These are phyloP conservation scores for Plasmodium reichenowi DNA, from an alignment of 169 alveolate genomes.

Conservation along the genomic window DNA sequence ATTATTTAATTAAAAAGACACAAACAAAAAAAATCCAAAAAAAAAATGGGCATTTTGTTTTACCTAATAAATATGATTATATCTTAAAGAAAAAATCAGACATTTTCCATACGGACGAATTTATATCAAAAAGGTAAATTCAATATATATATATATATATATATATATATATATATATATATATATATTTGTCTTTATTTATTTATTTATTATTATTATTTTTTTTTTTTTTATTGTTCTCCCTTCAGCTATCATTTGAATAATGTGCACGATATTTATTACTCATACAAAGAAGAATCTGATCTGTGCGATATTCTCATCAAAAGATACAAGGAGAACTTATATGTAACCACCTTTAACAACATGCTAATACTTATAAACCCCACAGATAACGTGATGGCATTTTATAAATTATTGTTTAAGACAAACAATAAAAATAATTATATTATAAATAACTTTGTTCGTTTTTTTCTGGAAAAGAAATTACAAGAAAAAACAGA, in stretches of 20 bases:
- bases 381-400: conserved; percentile 12
- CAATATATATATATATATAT: not conserved
- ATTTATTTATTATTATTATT: not conserved
- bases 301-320: conserved; percentile 43
- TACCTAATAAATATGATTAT: conserved; percentile 38
- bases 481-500: conserved; percentile 11
- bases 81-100: conserved; percentile 18
- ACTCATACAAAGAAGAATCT: conserved; percentile 49
- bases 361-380: conserved; percentile 55
- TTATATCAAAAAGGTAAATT: conserved; percentile 14
- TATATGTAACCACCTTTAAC: conserved; percentile 54
- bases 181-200: not conserved
- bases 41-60: conserved; percentile 36
- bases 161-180: not conserved
- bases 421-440: conserved; percentile 58
- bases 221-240: conserved; percentile 4
- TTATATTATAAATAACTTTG: conserved; percentile 50
- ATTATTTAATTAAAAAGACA: conserved; percentile 29
- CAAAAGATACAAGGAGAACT: conserved; percentile 48
- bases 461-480: conserved; percentile 16
- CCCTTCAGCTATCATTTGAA: conserved; percentile 17
- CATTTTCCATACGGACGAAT: not conserved
- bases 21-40: conserved; percentile 8
- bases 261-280: conserved; percentile 58
- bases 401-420: conserved; percentile 59